phyloP scores from a whole-genome alignment of 768 basidiomycete genomes.

The Sarcodon aspratus region DNA sequence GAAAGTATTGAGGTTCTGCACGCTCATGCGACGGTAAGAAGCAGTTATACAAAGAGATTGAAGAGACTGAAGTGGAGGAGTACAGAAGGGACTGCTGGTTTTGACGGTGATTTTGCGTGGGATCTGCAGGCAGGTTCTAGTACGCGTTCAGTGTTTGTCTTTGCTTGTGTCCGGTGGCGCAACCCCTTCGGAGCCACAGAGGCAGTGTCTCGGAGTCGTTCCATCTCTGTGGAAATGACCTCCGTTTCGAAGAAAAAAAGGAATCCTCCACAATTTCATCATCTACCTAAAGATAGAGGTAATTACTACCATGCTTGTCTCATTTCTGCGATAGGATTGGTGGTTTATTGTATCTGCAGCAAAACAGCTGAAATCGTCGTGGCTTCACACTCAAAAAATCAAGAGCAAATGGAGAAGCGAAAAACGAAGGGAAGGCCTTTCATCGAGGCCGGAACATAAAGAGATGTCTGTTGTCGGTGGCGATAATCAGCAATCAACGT shows the following conservation, averaged over 20 bases:
- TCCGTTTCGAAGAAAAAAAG: conserved; percentile 33
- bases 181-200: not conserved
- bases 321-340: conserved; percentile 1
- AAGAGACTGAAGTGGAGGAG: conserved; percentile 32
- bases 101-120: not conserved
- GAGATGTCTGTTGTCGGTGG: not conserved
- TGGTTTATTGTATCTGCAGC: conserved; percentile 30
- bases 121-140: not conserved
- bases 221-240: no score
- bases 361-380: conserved; percentile 68
- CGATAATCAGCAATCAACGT: not conserved
- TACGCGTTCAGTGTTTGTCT: not conserved
- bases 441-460: conserved; percentile 4
- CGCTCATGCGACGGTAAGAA: conserved; percentile 72
- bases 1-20: conserved; percentile 81
- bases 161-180: not conserved
- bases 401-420: conserved; percentile 70
- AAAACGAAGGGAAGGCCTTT: conserved; percentile 39
- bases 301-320: conserved; percentile 6
- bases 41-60: conserved; percentile 13
- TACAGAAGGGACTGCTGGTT: conserved; percentile 17
- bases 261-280: conserved; percentile 55
- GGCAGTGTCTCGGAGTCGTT: not conserved
- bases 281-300: conserved; percentile 58
- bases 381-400: conserved; percentile 69